phyloP scores from a whole-genome alignment of 768 basidiomycete species.

The Amanita molliuscula region DNA sequence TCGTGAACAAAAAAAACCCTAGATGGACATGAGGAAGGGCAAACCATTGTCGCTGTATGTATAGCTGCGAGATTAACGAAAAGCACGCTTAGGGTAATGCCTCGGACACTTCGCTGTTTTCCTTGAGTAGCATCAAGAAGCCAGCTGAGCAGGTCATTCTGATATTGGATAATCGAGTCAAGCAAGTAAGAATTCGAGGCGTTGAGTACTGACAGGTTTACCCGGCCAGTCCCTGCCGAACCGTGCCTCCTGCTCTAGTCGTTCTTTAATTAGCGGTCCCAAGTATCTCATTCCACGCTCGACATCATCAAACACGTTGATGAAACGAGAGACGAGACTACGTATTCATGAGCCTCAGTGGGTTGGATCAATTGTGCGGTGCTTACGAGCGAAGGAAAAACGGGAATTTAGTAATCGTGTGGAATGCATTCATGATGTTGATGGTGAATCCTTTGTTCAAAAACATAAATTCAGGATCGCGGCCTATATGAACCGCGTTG shows the following conservation, averaged over 20 bases:
- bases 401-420: conserved; percentile 16
- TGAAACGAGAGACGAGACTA: conserved; percentile 12
- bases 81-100: conserved; percentile 25
- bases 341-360: neutral
- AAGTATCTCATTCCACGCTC: conserved; percentile 14
- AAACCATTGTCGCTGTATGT: conserved; percentile 34
- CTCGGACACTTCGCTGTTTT: conserved; percentile 15
- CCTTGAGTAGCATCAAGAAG: conserved; percentile 29
- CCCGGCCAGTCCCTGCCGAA: conserved; percentile 18
- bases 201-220: conserved; percentile 17
- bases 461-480: conserved; percentile 11
- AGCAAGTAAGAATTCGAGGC: neutral
- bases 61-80: conserved; percentile 30
- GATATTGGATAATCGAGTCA: neutral
- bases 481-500: conserved; percentile 8
- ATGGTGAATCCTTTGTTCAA: conserved; percentile 12
- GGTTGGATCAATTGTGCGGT: neutral
- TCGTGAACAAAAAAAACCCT: neutral
- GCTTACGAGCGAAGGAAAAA: conserved; percentile 16
- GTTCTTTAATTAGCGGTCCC: conserved; percentile 17
- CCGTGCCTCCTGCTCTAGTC: conserved; percentile 14
- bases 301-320: conserved; percentile 8
- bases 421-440: conserved; percentile 11
- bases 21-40: conserved; percentile 7
- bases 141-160: conserved; percentile 42